Evolutionary conservation across 768 basidiomycete genomes (phyloP), one percentile per base, ranked within the genome.

Genomic region (Cyclocybe cylindracea): DNA sequence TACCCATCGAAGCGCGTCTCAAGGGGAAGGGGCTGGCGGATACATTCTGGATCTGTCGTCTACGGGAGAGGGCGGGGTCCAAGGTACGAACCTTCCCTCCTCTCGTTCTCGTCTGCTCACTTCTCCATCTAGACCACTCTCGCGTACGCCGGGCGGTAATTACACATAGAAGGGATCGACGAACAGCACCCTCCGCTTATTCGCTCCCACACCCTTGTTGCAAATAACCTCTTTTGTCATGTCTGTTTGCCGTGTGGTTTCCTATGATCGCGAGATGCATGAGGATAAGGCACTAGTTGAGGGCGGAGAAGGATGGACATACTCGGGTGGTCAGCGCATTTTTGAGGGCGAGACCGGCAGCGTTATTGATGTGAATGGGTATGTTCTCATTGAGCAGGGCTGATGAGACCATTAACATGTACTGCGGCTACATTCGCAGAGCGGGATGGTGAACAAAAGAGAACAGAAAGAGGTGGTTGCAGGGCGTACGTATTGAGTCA

Each of bases 331-430:
- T 83, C 52, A 99, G 72, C 54, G 94, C 83, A 70, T 99, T 99
- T 83, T 98, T 99, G 71, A 99, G 77, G 14, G 96, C 95, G 46
- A 99, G 79, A 67, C 93, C 94, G 18, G 97, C 95, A 13, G 96
- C 94, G 65, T 91, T 96, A 59, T 97, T 81, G 48, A 95, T 83
- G 67, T 93, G 86, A 33, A 85, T 63, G 10, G 80, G 76, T 5
- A 79, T 80, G 39, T 57, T 73, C 66, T 94, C 92, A 59, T 93
- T 87, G 29, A 86, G 83, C 42, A 99, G 82, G 58, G 94, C 91
- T n/a, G 82, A 72, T 13, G 91, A 87, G 56, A 99, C 86, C 80
- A 91, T 93, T 66, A 87, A 67, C 84, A 98, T 89, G 77, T 98
- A 99, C 60, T 85, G 86, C 54, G 91, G 89, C 94, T 96, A 72